Base-by-base conservation (phyloP, 352 stramenopile genomes). In the Globisporangium cylindrosporum region DNA sequence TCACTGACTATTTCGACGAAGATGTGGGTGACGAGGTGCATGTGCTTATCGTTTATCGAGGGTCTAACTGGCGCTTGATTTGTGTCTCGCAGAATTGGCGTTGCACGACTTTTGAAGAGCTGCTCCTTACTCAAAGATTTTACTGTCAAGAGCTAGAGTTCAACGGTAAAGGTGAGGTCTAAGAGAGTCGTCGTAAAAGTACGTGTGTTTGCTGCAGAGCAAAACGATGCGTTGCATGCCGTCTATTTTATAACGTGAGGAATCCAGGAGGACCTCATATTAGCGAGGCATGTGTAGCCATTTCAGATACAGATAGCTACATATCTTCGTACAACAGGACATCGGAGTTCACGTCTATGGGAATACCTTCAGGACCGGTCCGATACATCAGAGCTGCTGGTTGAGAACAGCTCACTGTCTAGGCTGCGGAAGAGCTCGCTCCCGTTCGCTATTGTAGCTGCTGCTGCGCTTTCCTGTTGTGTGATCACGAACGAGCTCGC, bases 401-500 rank as follows among this genome's bases (percentile, higher is more conserved):
- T 38, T 24, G 15, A 24, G 24, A 58, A 22, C 25, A 59, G 34
- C 4, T 38, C 53, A 6, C 2, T 29, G 53, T 59, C 53, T 38
- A 7, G 25, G 14, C 14, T 36, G 53, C 15, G 53, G 25, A 34
- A 46, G 38, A 20, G 4, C 25, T 25, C 8, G 6, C 20, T 36
- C 2, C 18, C 4, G 14, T 12, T 22, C 20, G n/a, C 20, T 15
- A 1, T 12, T 14, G 34, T 22, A 7, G 10, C 15, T 20, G 55
- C 15, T 36, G 62, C 20, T 27, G 69, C 69, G 18, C 73, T 34
- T 51, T 79, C 70, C 27, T 69, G 59, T 38, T 75, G 63, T 12
- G 70, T 67, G 56, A 79, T 70, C 20, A 8, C 25, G 4, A 61
- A 67, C 22, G 73, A 64, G 34, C 72, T 70, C 54, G 38, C 70